phyloP scores from a whole-genome alignment of 108 stramenopile genomes.

The Mediolabrus comicus region DNA sequence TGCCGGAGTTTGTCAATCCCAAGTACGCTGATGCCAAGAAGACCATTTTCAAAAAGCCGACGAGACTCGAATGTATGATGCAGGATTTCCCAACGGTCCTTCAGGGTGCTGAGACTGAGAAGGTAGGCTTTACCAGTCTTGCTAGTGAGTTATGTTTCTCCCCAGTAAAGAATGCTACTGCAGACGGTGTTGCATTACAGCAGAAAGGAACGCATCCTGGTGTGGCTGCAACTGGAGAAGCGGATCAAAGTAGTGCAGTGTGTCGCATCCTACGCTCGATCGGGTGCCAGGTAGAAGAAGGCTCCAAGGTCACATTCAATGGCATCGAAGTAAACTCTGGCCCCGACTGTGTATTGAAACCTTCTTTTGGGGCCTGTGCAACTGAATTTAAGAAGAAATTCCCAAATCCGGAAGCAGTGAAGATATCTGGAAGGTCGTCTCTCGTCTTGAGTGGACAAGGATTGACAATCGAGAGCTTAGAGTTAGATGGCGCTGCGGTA shows the following conservation, averaged over 20 bases:
- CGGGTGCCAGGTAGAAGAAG: slow-evolving; percentile 71
- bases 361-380: slow-evolving; percentile 66
- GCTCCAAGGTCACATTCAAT: slow-evolving; percentile 46
- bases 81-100: slow-evolving; percentile 96
- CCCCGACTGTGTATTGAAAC: slow-evolving; percentile 77
- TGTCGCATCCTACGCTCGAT: slow-evolving; percentile 62
- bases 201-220: slow-evolving; percentile 86
- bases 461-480: slow-evolving; percentile 76
- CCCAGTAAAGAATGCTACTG: slow-evolving; percentile 94
- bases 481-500: slow-evolving; percentile 80
- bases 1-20: slow-evolving; percentile 99
- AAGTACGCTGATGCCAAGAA: slow-evolving; percentile 94
- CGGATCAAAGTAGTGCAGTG: slow-evolving; percentile 80
- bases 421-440: slow-evolving; percentile 76
- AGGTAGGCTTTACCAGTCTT: slow-evolving; percentile 94
- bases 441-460: slow-evolving; percentile 80
- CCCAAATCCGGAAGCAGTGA: slow-evolving; percentile 68
- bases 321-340: slow-evolving; percentile 72
- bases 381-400: slow-evolving; percentile 69
- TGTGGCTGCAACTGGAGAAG: slow-evolving; percentile 90
- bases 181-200: slow-evolving; percentile 83
- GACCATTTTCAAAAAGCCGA: slow-evolving; percentile 97
- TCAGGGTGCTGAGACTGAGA: slow-evolving; percentile 50
- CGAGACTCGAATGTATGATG: slow-evolving; percentile 99
- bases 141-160: slow-evolving; percentile 87